These are phyloP conservation scores for Lecanicillium sp. DNA, from an alignment of 2,329 filamentous ascomycete genomes.

Conservation along the genomic window DNA sequence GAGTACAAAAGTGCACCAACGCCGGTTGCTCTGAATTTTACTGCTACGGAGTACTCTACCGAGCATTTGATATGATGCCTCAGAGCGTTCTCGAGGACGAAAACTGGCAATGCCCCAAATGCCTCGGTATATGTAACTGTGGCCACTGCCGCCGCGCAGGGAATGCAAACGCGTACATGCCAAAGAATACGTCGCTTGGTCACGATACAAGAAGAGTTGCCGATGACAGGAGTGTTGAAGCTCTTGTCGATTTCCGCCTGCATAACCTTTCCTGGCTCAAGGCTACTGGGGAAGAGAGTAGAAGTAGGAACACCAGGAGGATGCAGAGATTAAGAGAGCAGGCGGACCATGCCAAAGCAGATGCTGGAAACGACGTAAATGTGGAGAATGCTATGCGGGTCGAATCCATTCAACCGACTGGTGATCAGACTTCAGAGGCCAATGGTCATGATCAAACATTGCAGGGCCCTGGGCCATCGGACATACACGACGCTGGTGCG, in stretches of 20 bases:
- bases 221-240: constrained; percentile 84
- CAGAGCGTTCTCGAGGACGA: constrained; percentile 72
- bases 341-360: constrained; percentile 50
- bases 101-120: constrained; percentile 85
- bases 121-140: constrained; percentile 80
- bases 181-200: constrained; percentile 79
- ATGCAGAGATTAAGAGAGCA: constrained; percentile 50
- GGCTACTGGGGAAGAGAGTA: constrained; percentile 48
- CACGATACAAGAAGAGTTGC: constrained; percentile 88
- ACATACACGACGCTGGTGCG: too few species aligned
- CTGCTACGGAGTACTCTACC: constrained; percentile 88
- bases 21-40: constrained; percentile 66
- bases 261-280: constrained; percentile 83
- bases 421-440: background rate
- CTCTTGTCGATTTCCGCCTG: constrained; percentile 80
- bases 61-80: constrained; percentile 86
- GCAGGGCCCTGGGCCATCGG: too few species aligned
- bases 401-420: constrained; percentile 1
- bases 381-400: constrained; percentile 10
- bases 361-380: constrained; percentile 27
- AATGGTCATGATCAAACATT: too few species aligned
- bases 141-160: constrained; percentile 61
- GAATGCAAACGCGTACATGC: constrained; percentile 71
- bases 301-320: constrained; percentile 47
- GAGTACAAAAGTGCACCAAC: constrained; percentile 70